These are phyloP conservation scores for Penicillium sp. DNA, from an alignment of 2,329 filamentous ascomycete species.

Conservation along the genomic window DNA sequence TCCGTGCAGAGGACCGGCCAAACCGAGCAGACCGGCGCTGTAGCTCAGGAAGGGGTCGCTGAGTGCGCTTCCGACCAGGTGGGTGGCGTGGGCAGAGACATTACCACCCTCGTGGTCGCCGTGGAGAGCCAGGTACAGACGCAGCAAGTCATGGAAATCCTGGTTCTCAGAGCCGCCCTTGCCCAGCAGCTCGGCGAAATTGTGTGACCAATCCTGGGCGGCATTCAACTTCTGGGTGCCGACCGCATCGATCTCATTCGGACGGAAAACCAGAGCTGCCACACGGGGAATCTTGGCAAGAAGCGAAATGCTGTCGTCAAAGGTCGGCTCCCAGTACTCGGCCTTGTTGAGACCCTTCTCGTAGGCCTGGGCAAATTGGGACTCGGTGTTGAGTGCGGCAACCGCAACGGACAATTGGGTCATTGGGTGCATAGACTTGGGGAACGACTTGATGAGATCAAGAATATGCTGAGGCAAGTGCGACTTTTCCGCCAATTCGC, in stretches of 20 bases:
- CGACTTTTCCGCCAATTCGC: slow-evolving; percentile 80
- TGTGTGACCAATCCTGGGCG: slow-evolving; percentile 95
- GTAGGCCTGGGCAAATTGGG: slow-evolving; percentile 88
- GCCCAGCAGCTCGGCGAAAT: slow-evolving; percentile 93
- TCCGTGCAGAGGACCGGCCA: slow-evolving; percentile 88
- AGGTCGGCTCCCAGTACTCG: slow-evolving; percentile 98
- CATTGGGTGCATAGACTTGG: slow-evolving; percentile 90
- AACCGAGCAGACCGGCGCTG: slow-evolving; percentile 87
- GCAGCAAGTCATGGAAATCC: slow-evolving; percentile 77
- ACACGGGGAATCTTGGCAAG: slow-evolving; percentile 95
- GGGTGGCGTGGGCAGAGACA: slow-evolving; percentile 90
- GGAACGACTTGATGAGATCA: slow-evolving; percentile 85
- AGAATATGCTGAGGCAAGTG: slow-evolving; percentile 74
- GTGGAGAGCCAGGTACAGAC: slow-evolving; percentile 91
- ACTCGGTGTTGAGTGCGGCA: slow-evolving; percentile 91
- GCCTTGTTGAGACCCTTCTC: slow-evolving; percentile 87
- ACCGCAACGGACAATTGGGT: slow-evolving; percentile 95
- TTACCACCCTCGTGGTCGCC: slow-evolving; percentile 98
- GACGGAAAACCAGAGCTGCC: slow-evolving; percentile 96
- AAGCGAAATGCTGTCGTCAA: slow-evolving; percentile 88
- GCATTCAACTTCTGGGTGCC: slow-evolving; percentile 70
- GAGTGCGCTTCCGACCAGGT: slow-evolving; percentile 88
- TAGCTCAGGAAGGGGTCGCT: slow-evolving; percentile 95
- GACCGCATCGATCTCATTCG: slow-evolving; percentile 65
- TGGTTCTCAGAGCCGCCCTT: slow-evolving; percentile 75